phyloP scores from a whole-genome alignment of 1,284 basidiomycete species.

The Stereum hirsutum region DNA sequence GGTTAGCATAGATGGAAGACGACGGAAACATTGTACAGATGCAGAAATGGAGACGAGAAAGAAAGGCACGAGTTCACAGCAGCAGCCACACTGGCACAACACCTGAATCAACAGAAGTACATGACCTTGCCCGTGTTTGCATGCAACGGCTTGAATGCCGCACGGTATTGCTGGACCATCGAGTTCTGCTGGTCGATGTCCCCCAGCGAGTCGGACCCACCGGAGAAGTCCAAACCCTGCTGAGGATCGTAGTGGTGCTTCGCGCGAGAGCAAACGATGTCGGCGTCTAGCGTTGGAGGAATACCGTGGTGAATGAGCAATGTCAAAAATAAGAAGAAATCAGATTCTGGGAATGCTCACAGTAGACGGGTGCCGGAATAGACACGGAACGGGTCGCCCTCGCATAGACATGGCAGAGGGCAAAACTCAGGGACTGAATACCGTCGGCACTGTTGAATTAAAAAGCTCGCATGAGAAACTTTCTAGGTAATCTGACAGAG shows the following conservation, averaged over 20 bases:
- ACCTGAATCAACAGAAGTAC: constrained; percentile 47
- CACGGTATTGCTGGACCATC: constrained; percentile 43
- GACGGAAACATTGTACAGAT: too few species aligned
- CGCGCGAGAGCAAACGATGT: constrained; percentile 74
- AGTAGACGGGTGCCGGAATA: constrained; percentile 78
- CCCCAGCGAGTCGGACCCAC: constrained; percentile 42
- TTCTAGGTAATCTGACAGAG: not conserved
- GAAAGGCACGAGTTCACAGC: too few species aligned
- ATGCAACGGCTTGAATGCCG: constrained; percentile 49
- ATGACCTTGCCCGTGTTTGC: constrained; percentile 38
- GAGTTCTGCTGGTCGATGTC: constrained; percentile 30
- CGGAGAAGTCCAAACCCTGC: constrained; percentile 31
- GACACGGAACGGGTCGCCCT: constrained; percentile 78
- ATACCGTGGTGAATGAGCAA: constrained; percentile 1
- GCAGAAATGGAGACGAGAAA: too few species aligned
- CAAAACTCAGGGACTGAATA: constrained; percentile 63
- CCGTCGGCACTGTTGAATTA: constrained; percentile 42
- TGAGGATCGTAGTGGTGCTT: constrained; percentile 74
- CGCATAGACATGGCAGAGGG: constrained; percentile 76
- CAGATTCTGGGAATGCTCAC: constrained; percentile 43
- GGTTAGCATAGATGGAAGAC: too few species aligned
- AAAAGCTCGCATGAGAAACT: constrained; percentile 5
- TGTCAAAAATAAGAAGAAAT: constrained; percentile 4
- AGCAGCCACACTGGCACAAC: not conserved
- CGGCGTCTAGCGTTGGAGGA: constrained; percentile 65